Evolutionary conservation across 306 rosid genomes (phyloP).

Genomic region (Canavalia ensiformis): DNA sequence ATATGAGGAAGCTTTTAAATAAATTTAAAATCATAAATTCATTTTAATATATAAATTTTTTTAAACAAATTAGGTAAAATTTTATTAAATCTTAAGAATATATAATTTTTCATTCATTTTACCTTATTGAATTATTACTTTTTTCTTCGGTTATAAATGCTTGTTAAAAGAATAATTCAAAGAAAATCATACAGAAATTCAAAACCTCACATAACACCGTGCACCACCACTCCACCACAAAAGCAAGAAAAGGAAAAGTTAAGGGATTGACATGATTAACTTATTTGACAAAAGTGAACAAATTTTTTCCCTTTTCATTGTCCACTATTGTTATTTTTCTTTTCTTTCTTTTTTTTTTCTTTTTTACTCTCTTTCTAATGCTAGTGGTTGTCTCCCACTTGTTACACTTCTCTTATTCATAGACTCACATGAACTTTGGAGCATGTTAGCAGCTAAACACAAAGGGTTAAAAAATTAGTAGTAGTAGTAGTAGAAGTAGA

Average conservation of each 20-base stretch:
- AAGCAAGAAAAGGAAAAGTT: slow-evolving; percentile 26
- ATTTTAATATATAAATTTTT: too few relatives aligned
- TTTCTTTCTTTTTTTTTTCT: slow-evolving; percentile 35
- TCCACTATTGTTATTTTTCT: slow-evolving; percentile 51
- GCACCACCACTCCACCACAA: slow-evolving; percentile 16
- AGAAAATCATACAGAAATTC: background rate
- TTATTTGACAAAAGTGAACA: slow-evolving; percentile 68
- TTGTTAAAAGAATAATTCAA: too few relatives aligned
- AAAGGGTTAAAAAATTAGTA: slow-evolving; percentile 46
- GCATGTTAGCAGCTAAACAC: slow-evolving; percentile 77
- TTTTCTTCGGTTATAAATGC: too few relatives aligned
- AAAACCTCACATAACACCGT: slow-evolving; percentile 27
- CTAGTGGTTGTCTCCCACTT: slow-evolving; percentile 68
- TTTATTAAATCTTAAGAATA: too few relatives aligned
- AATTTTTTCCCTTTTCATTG: slow-evolving; percentile 45
- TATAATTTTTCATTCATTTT: too few relatives aligned
- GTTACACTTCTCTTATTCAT: slow-evolving; percentile 49
- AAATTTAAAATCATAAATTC: too few relatives aligned
- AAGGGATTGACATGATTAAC: slow-evolving; percentile 70
- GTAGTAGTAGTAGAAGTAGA: slow-evolving; percentile 39
- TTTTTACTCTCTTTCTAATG: slow-evolving; percentile 52
- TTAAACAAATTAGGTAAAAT: too few relatives aligned
- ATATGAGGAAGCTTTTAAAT: too few relatives aligned
- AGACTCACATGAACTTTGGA: slow-evolving; percentile 28
- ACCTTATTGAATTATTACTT: too few relatives aligned